These are phyloP conservation scores for Tolypocladium ovalisporum DNA, from an alignment of 2,329 filamentous ascomycete species.

Conservation along the genomic window DNA sequence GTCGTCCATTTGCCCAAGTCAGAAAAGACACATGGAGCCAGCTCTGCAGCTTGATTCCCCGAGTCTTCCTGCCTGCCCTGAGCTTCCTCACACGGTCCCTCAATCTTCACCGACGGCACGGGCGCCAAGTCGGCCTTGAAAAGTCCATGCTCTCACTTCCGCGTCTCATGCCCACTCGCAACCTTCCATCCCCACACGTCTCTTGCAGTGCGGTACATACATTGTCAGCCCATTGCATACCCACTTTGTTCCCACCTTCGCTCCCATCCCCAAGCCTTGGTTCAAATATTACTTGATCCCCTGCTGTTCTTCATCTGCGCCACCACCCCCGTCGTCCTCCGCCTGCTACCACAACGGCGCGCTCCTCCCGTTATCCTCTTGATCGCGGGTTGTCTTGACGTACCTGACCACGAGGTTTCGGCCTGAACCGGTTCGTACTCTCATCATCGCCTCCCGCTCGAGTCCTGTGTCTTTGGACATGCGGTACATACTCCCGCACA, in stretches of 20 bases:
- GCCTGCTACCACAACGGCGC: slow-evolving; percentile 2
- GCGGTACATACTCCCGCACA: slow-evolving; percentile 1
- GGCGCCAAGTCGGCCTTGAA: not conserved
- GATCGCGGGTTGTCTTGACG: slow-evolving; percentile 1
- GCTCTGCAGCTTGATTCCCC: not conserved
- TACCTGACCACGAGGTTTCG: not conserved
- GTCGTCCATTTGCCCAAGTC: slow-evolving; percentile 4
- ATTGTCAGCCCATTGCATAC: slow-evolving; percentile 20
- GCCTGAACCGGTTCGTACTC: slow-evolving; percentile 1
- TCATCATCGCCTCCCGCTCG: not conserved
- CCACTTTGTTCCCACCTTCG: slow-evolving; percentile 23
- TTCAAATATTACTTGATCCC: slow-evolving; percentile 22
- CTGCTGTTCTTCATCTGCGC: slow-evolving; percentile 17
- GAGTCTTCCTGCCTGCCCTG: not conserved
- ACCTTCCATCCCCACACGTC: not conserved
- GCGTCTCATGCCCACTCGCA: not conserved
- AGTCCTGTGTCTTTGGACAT: not conserved
- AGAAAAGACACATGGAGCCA: slow-evolving; percentile 4
- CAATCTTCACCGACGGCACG: slow-evolving; percentile 1
- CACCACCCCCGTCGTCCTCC: slow-evolving; percentile 16
- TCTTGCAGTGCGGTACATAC: slow-evolving; percentile 8
- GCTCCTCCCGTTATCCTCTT: slow-evolving; percentile 5
- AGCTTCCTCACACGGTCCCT: not conserved
- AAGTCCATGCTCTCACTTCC: not conserved
- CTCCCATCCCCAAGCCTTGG: slow-evolving; percentile 18